phyloP scores from a whole-genome alignment of 805 yeast species.

The Saccharomycopsis sp. region DNA sequence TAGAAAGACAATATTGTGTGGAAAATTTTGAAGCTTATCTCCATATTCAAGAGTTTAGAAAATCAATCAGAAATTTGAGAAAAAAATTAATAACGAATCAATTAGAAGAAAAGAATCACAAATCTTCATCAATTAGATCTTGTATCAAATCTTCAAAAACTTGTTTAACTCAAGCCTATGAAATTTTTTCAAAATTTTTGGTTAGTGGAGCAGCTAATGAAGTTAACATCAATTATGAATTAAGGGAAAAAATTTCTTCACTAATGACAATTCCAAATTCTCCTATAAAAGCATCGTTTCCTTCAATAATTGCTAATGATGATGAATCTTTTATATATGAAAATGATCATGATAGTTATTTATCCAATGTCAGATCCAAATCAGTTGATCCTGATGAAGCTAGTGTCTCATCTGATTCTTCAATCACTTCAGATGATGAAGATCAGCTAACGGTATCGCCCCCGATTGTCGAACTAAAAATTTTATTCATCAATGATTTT shows the following conservation, averaged over 20 bases:
- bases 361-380: slow-evolving; percentile 1
- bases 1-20: slow-evolving; percentile 52
- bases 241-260: slow-evolving; percentile 34
- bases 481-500: no score
- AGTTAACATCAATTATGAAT: slow-evolving; percentile 51
- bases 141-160: slow-evolving; percentile 33
- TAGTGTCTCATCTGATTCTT: not conserved
- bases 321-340: no score
- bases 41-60: slow-evolving; percentile 44
- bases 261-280: slow-evolving; percentile 31
- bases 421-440: not conserved
- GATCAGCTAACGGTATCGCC: slow-evolving; percentile 4
- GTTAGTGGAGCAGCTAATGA: slow-evolving; percentile 58
- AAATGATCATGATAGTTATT: slow-evolving; percentile 1
- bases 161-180: slow-evolving; percentile 51
- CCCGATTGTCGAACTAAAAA: no score
- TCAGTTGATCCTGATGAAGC: not conserved
- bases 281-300: slow-evolving; percentile 19
- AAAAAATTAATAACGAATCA: no score
- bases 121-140: not conserved
- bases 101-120: slow-evolving; percentile 9
- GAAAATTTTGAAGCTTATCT: slow-evolving; percentile 70
- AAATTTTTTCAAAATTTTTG: slow-evolving; percentile 55
- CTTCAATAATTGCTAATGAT: not conserved
- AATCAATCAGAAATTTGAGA: slow-evolving; percentile 33